Evolutionary conservation across 352 stramenopile species (phyloP).

Genomic region (Pythium aristosporum): DNA sequence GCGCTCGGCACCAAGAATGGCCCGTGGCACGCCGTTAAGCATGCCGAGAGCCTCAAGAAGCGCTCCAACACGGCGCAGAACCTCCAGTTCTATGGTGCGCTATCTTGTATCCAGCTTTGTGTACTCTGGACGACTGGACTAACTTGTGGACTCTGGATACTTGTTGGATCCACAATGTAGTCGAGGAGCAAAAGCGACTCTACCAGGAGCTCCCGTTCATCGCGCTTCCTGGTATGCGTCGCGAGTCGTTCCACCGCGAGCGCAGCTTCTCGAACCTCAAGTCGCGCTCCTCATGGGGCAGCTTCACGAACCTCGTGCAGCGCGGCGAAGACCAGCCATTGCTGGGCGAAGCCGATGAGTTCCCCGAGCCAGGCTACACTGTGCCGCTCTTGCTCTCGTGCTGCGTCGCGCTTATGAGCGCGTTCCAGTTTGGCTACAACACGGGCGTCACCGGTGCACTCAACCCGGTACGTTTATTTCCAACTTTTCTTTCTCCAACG

Average conservation of each 20-base stretch:
- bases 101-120: not conserved
- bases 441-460: slow-evolving; percentile 41
- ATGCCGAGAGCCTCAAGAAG: slow-evolving; percentile 42
- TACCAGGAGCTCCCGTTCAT: slow-evolving; percentile 51
- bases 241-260: slow-evolving; percentile 44
- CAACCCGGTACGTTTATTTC: slow-evolving; percentile 28
- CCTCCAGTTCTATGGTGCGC: slow-evolving; percentile 44
- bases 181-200: slow-evolving; percentile 46
- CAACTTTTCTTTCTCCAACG: slow-evolving; percentile 3
- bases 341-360: slow-evolving; percentile 31
- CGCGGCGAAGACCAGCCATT: slow-evolving; percentile 73
- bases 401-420: slow-evolving; percentile 41
- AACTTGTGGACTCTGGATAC: slow-evolving; percentile 4
- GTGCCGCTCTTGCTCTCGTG: slow-evolving; percentile 42
- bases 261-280: slow-evolving; percentile 51
- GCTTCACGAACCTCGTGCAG: slow-evolving; percentile 41
- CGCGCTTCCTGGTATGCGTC: slow-evolving; percentile 43
- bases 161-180: slow-evolving; percentile 16
- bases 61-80: slow-evolving; percentile 52
- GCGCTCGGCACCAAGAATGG: slow-evolving; percentile 38
- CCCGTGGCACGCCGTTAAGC: slow-evolving; percentile 42
- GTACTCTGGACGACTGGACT: slow-evolving; percentile 12
- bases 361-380: slow-evolving; percentile 41
- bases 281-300: slow-evolving; percentile 43
- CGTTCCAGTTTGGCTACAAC: slow-evolving; percentile 50